Percentiles rank a stretch among this genome's conserved stretches.
phyloP scores from a whole-genome alignment of 2,329 filamentous ascomycete genomes.

The Colletotrichum trifolii region DNA sequence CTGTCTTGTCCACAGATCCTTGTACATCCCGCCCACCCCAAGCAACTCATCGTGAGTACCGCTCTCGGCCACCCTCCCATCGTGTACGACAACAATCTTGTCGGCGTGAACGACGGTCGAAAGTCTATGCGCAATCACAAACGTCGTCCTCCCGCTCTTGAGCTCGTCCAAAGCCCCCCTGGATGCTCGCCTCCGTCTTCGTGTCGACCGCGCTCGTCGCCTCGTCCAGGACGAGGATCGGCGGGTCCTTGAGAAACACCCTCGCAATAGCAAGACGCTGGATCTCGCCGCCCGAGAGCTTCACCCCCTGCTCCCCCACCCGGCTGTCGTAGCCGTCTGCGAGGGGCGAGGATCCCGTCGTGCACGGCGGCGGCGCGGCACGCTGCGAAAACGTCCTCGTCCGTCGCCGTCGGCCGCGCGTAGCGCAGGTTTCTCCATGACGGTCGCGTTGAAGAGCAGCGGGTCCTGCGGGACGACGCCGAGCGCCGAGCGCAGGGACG shows the following conservation, averaged over 20 bases:
- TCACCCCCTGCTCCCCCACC: conserved; percentile 74
- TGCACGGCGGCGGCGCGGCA: conserved; percentile 63
- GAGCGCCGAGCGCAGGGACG: conserved; percentile 47
- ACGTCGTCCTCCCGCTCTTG: conserved; percentile 54
- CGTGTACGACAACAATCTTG: conserved; percentile 17
- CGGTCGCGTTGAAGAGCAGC: conserved; percentile 72
- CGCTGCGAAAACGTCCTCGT: conserved; percentile 7
- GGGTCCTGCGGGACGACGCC: conserved; percentile 80
- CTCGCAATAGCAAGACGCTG: conserved; percentile 79
- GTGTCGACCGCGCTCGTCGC: conserved; percentile 74
- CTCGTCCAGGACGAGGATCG: conserved; percentile 77
- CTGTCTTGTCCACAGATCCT: conserved; percentile 63
- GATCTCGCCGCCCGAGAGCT: conserved; percentile 77
- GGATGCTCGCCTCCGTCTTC: conserved; percentile 72
- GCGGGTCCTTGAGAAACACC: conserved; percentile 73
- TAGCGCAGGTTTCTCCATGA: conserved; percentile 77
- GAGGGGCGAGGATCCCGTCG: conserved; percentile 64
- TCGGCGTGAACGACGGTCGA: conserved; percentile 23
- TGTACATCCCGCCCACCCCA: conserved; percentile 59
- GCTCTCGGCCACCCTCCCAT: conserved; percentile 13
- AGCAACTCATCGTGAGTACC: conserved; percentile 50
- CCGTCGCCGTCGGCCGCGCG: conserved; percentile 4
- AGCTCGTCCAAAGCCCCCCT: conserved; percentile 66
- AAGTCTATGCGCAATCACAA: conserved; percentile 31
- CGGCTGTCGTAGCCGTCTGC: conserved; percentile 68